Base-by-base conservation (phyloP, 768 basidiomycete genomes). In the Imleria badia region DNA sequence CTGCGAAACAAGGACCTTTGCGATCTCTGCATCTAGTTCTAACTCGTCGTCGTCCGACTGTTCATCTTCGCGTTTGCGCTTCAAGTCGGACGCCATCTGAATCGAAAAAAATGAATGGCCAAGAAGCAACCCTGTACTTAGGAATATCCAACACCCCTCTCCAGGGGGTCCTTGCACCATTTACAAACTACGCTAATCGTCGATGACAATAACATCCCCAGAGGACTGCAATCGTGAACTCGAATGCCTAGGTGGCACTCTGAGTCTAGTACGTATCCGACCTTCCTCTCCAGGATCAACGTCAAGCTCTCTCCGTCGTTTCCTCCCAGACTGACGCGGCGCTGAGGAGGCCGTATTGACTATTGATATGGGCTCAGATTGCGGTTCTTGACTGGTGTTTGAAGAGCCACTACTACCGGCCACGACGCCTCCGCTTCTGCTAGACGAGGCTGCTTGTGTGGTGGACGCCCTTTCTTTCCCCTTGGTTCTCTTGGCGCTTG, bases 201-300 rank as follows among this genome's bases (percentile, higher is more conserved):
- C 76, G 39, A 81, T 73, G 31, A 80, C 69, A 49, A 81, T 81
- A 6, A 81, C 74, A 8, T 81, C 80, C 15, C 66, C 72, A 1
- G 63, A 42, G 29, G 67, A 66, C 43, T 52, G 52, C 19, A 64
- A 29, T n/a, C 45, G 56, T 6, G 60, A 47, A 36, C 52, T 47
- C 35, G 55, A 55, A 41, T 50, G 52, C 43, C 45, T 61, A 50
- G 55, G 38, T 41, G 45, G 34, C 7, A 52, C 44, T 48, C 56
- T 64, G 51, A 30, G 60, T 60, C 64, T 64, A 30, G 58, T 60
- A 31, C 61, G 56, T 34, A 40, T 48, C 38, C 61, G 65, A 26
- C 54, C 63, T 36, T 71, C 73, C 38, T 66, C 72, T 13, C 60
- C 65, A 19, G 69, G 40, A 51, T 71, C 69, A 19, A 72, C 60